A percentile compares a stretch with the other conserved stretches of the same genome.
These are phyloP conservation scores for Mycena venus DNA, from an alignment of 768 basidiomycete genomes.

Conservation along the genomic window DNA sequence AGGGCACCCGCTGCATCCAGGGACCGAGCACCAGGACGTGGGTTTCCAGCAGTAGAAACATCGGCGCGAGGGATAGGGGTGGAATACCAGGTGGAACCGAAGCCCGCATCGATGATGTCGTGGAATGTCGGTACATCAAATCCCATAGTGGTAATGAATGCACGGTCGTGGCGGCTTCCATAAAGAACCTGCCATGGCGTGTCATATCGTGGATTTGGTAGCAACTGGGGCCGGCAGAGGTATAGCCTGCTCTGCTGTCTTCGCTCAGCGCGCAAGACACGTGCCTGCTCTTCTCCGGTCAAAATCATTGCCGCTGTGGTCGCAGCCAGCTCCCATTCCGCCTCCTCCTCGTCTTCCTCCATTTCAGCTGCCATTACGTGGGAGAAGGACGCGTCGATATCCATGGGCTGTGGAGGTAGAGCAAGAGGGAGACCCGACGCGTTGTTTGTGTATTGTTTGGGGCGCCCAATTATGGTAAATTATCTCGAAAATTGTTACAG, in stretches of 20 bases:
- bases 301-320: no score
- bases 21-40: no score
- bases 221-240: slow-evolving; percentile 41
- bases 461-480: no score
- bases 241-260: no score
- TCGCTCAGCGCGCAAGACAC: neutral
- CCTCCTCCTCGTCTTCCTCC: neutral
- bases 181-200: slow-evolving; percentile 55
- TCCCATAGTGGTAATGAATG: slow-evolving; percentile 62
- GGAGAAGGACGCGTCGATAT: no score
- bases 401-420: no score
- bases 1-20: no score
- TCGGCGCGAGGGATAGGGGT: slow-evolving; percentile 40
- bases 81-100: slow-evolving; percentile 42
- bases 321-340: neutral
- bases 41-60: no score
- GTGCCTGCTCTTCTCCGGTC: neutral
- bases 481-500: neutral
- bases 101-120: slow-evolving; percentile 48
- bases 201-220: slow-evolving; percentile 45
- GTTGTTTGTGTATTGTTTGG: neutral
- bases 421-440: no score
- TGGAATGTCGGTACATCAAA: slow-evolving; percentile 54
- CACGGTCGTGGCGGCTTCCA: slow-evolving; percentile 46
- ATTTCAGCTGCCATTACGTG: neutral